These are phyloP conservation scores for Pseudocercospora macadamiae DNA, from an alignment of 2,329 filamentous ascomycete species.

Conservation along the genomic window DNA sequence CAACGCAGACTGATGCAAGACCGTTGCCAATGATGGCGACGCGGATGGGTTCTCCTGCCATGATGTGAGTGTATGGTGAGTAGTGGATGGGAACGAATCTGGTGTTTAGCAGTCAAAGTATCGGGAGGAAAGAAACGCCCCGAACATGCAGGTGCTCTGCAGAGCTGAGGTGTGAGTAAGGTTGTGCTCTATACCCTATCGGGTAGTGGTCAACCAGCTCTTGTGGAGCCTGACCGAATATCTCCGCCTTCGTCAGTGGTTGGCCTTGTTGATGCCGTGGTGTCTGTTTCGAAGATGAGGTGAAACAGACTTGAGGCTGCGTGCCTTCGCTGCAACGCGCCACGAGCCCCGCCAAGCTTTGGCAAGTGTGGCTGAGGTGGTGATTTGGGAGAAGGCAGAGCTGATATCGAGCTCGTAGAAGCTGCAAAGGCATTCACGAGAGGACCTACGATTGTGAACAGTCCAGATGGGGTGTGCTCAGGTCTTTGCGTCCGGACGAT, in stretches of 20 bases:
- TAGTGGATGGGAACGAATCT: neutral
- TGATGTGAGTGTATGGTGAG: neutral
- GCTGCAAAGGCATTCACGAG: too few species aligned
- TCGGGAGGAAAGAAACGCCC: conserved; percentile 5
- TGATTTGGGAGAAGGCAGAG: too few species aligned
- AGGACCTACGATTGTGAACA: too few species aligned
- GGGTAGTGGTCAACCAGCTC: neutral
- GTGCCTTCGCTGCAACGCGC: too few species aligned
- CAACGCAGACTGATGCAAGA: conserved; percentile 16
- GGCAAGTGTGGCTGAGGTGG: too few species aligned
- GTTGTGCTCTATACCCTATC: conserved; percentile 1
- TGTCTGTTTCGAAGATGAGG: neutral
- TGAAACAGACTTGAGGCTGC: too few species aligned
- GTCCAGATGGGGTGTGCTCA: too few species aligned
- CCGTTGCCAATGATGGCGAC: conserved; percentile 18
- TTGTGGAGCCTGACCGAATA: neutral
- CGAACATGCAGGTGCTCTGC: neutral
- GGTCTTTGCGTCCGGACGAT: too few species aligned
- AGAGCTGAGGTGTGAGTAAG: conserved; percentile 1
- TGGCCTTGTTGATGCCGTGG: neutral
- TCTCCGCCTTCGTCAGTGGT: neutral
- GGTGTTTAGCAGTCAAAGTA: neutral
- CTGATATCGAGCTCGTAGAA: too few species aligned
- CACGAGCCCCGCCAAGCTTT: too few species aligned
- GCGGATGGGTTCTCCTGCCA: neutral